These are phyloP conservation scores for Fusarium guadeloupense DNA, from an alignment of 2,329 filamentous ascomycete genomes.

Conservation along the genomic window DNA sequence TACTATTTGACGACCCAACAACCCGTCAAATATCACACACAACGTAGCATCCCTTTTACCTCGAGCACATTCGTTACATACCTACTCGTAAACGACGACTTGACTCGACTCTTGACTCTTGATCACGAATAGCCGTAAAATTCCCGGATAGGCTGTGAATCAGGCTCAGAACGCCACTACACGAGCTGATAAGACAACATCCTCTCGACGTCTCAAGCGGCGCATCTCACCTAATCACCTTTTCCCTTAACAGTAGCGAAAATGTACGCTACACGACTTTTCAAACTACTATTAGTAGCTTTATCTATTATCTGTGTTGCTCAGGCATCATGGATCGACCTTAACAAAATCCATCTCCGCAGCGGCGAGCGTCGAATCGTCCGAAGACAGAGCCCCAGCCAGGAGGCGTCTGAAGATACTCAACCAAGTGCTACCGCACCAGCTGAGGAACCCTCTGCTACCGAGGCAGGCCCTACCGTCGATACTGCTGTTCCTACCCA, in stretches of 20 bases:
- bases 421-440: constrained; percentile 18
- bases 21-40: constrained; percentile 10
- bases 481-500: constrained; percentile 14
- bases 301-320: constrained; percentile 58
- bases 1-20: constrained; percentile 22
- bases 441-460: constrained; percentile 8
- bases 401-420: constrained; percentile 14
- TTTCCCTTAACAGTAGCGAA: constrained; percentile 5
- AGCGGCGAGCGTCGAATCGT: constrained; percentile 31
- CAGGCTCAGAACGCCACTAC: constrained; percentile 6
- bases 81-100: constrained; percentile 1
- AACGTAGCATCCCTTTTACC: neutral
- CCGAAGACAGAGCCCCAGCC: constrained; percentile 34
- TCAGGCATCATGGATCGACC: constrained; percentile 52
- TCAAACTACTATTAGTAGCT: constrained; percentile 60
- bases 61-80: constrained; percentile 10
- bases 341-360: constrained; percentile 35
- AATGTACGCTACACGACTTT: constrained; percentile 59
- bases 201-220: neutral
- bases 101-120: neutral
- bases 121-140: neutral
- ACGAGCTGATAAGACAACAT: constrained; percentile 5
- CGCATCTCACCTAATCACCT: neutral
- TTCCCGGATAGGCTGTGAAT: constrained; percentile 8
- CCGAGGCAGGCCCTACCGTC: constrained; percentile 7